Evolutionary conservation across 2,329 filamentous ascomycete species (phyloP).

Genomic region (Leptosphaerulina australis): DNA sequence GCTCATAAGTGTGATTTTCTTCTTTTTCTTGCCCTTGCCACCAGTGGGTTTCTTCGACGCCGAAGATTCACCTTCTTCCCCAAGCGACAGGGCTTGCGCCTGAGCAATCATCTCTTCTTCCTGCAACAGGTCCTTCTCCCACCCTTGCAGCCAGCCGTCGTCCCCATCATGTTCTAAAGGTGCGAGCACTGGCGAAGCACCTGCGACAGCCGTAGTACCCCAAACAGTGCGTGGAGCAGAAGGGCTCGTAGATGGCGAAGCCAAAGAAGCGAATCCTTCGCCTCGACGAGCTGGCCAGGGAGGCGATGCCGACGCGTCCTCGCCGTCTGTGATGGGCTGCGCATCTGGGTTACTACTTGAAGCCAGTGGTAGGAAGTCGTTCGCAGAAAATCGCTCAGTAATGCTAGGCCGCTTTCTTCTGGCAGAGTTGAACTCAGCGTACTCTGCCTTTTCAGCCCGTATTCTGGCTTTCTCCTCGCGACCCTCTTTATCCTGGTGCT

Average conservation of each 20-base stretch:
- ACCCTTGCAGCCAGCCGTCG: slow-evolving; percentile 86
- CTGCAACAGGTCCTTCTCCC: slow-evolving; percentile 78
- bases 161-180: slow-evolving; percentile 55
- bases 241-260: slow-evolving; percentile 81
- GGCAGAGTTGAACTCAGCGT: slow-evolving; percentile 71
- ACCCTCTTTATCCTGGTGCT: slow-evolving; percentile 80
- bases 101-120: slow-evolving; percentile 59
- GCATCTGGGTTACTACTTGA: slow-evolving; percentile 34
- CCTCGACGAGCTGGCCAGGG: slow-evolving; percentile 62
- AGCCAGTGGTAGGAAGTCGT: slow-evolving; percentile 53
- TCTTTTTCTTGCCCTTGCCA: slow-evolving; percentile 68
- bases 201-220: slow-evolving; percentile 76
- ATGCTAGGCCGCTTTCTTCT: slow-evolving; percentile 64
- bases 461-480: slow-evolving; percentile 85
- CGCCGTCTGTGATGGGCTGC: slow-evolving; percentile 37
- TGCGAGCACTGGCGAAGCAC: slow-evolving; percentile 62
- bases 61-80: slow-evolving; percentile 26
- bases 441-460: slow-evolving; percentile 80
- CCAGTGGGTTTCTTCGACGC: slow-evolving; percentile 44
- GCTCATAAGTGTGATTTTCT: slow-evolving; percentile 73
- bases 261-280: slow-evolving; percentile 67
- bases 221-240: slow-evolving; percentile 81
- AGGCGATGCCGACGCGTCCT: slow-evolving; percentile 52
- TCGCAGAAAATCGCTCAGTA: slow-evolving; percentile 58
- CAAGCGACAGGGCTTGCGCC: slow-evolving; percentile 51